phyloP scores from a whole-genome alignment of 108 stramenopile species.

The Stephanodiscus triporus region DNA sequence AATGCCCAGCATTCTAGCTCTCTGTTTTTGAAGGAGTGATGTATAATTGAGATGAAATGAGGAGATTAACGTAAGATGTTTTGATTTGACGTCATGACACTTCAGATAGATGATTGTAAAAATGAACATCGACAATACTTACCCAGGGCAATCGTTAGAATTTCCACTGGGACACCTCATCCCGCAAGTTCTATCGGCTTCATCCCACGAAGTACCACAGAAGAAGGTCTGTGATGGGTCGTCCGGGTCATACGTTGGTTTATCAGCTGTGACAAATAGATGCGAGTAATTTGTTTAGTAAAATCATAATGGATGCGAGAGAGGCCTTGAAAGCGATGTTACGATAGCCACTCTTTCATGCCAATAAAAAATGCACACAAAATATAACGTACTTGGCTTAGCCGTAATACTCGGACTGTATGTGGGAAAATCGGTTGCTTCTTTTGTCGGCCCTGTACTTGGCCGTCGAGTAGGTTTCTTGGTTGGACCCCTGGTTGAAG shows the following conservation, averaged over 20 bases:
- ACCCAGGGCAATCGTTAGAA: conserved; percentile 44
- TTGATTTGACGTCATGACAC: neutral
- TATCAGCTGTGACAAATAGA: conserved; percentile 3
- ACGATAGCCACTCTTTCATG: too few relatives aligned
- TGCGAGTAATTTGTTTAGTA: neutral
- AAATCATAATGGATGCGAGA: neutral
- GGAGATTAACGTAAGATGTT: neutral
- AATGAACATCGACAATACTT: conserved; percentile 11
- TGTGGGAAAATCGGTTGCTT: conserved; percentile 18
- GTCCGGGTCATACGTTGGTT: conserved; percentile 20
- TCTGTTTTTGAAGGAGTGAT: conserved; percentile 1
- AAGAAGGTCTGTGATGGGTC: conserved; percentile 31
- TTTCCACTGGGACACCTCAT: conserved; percentile 44
- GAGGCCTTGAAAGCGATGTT: too few relatives aligned
- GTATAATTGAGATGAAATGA: neutral
- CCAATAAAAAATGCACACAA: neutral
- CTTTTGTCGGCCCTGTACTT: conserved; percentile 9
- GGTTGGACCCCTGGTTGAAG: conserved; percentile 25
- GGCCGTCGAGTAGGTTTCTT: conserved; percentile 28
- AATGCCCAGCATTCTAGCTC: conserved; percentile 48
- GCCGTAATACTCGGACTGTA: conserved; percentile 36
- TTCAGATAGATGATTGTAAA: neutral
- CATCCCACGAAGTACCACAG: conserved; percentile 49
- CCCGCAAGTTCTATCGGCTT: conserved; percentile 43
- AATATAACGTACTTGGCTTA: conserved; percentile 22